Base-by-base conservation (phyloP, 2,329 filamentous ascomycete species). In the Diaporthe nobilis region DNA sequence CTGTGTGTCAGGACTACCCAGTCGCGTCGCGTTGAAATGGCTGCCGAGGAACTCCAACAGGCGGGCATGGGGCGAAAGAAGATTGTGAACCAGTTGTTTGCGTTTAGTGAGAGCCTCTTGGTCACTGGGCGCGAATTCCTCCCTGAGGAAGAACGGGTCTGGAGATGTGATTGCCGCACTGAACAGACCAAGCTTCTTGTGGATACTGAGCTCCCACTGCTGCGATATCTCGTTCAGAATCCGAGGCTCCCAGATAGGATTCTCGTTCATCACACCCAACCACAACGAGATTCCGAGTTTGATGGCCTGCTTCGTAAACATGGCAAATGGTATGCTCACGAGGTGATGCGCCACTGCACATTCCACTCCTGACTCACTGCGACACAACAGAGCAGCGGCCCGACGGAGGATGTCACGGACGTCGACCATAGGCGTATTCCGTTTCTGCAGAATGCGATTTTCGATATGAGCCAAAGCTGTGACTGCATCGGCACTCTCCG, bases 231-330 rank as follows among this genome's bases (percentile, higher is more conserved):
- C 95, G 71, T 92, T 92, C 44, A 99, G 86, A 74, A 99, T 92
- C 77, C 95, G 92, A 12, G 96, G 91, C 83, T 98, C 95, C 84
- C 98, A 93, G 74, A 91, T 90, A 3, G 96, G 94, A 81, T 98
- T 98, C 83, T 99, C 97, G 80, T 98, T 97, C 81, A 98, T 97
- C 20, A 98, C 94, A 37, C 97, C 97, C 77, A 98, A 92, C 97
- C 97, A 99, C 9, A 99, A 87, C 5, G 97, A 98, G 49, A 98
- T 94, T 8, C 97, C 97, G 70, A 98, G 91, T 82, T 98, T 98
- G 82, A 99, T 97, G 2, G 96, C 97, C 81, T 98, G 94, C 83
- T 98, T 98, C 7, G 94, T 97, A 83, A 99, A 98, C 63, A 98
- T 91, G 55, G 92, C 91, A 84, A 99, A 99, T 0, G 97, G 97